Evolutionary conservation across 2,329 filamentous ascomycete genomes (phyloP), one percentile per base, ranked within the genome.

Genomic region (Ascochyta fabae): DNA sequence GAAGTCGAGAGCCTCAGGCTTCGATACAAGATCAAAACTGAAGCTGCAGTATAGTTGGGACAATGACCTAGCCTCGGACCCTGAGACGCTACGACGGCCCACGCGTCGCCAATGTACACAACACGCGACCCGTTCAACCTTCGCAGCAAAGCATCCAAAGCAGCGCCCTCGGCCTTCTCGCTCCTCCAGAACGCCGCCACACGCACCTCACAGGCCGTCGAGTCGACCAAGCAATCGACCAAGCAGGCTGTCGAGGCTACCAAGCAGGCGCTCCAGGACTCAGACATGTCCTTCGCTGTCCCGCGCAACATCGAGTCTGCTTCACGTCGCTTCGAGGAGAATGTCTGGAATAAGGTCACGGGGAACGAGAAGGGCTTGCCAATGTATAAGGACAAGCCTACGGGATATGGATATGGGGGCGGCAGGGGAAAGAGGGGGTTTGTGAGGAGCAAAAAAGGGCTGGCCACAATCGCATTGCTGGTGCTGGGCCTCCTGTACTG

Each of bases 321-420:
- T 16, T 74, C 75, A 66, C 67, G 75, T 66, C 62, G 66, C 48
- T 70, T 75, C 55, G 78, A 78, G 50, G 76, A 79, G 59, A 73
- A 71, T 65, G 72, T 75, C 33, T 78, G 76, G 76, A 67, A 63
- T 19, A 76, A 71, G 51, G 70, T 92, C 57, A 87, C 93, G 59
- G 85, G 87, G 34, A 76, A 77, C 45, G 79, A 82, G 43, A 81
- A 84, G 77, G 75, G 86, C 54, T 80, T 99, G 60, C 95, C 95
- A 41, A 93, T 98, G 90, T 99, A 99, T 81, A 99, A 99, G 78
- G 95, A 99, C 79, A 99, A 99, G 76, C 95, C 95, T n/a, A 95
- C 91, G 72, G 83, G 83, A 46, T 88, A 90, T 67, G 81, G 84
- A 39, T 64, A 69, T 79, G 63, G 56, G 31, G 82, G 31, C 85